A percentile compares a stretch with the other conserved stretches of the same genome.
Conservation (phyloP, 768 basidiomycete species). For the Pleurotus salmoneostramineus region DNA sequence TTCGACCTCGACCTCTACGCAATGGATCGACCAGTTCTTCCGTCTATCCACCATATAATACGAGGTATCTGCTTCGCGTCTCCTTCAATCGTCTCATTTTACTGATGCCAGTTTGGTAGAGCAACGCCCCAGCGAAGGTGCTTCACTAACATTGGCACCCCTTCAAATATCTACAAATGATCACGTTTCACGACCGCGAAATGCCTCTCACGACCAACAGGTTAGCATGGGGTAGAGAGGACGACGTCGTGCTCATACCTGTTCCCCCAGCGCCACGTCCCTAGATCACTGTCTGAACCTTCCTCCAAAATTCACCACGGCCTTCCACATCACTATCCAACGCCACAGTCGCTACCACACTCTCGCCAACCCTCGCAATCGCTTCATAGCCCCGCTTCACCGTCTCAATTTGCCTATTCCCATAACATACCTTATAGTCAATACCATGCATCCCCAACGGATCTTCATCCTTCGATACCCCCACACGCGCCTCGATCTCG, state of each 20-base stretch:
- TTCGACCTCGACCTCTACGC: not conserved
- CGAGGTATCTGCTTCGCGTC: not conserved
- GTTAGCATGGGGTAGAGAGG: not conserved
- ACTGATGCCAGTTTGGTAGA: not conserved
- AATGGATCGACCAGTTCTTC: conserved; percentile 7
- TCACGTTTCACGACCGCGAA: conserved; percentile 5
- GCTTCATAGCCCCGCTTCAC: not conserved
- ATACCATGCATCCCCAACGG: not conserved
- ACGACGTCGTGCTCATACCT: not conserved
- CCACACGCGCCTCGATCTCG: not conserved
- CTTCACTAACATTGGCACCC: conserved; percentile 5
- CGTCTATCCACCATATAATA: conserved; percentile 2
- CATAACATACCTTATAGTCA: not conserved
- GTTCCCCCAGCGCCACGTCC: not conserved
- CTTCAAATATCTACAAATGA: conserved; percentile 4
- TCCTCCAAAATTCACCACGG: not conserved
- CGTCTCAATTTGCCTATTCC: not conserved
- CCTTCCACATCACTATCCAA: not conserved
- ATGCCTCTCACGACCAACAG: conserved; percentile 7
- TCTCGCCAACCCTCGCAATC: conserved; percentile 3
- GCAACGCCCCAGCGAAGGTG: not conserved
- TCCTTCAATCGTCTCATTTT: not conserved
- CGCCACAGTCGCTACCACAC: conserved; percentile 3
- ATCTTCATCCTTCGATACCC: not conserved
- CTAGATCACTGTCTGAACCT: conserved; percentile 7